Conservation (phyloP, 305 asterid genomes). For the Salvia sclarea region DNA sequence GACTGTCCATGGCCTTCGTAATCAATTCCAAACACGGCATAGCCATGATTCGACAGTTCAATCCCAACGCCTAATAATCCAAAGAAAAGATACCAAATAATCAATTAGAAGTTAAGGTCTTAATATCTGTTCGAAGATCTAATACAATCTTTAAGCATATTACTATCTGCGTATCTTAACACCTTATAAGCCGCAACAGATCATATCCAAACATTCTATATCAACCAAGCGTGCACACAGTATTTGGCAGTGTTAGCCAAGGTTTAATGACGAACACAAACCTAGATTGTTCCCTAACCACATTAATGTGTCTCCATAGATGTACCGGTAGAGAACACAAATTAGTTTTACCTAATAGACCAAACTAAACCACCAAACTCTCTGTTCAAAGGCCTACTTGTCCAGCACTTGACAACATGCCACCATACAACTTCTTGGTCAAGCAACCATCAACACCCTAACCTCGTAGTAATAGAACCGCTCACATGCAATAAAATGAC, state of each 20-base stretch:
- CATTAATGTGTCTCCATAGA: background rate
- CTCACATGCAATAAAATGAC: conserved; percentile 15
- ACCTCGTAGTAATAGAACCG: background rate
- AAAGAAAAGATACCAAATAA: background rate
- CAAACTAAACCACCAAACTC: background rate
- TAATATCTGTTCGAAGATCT: background rate
- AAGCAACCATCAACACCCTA: background rate
- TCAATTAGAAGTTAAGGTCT: background rate
- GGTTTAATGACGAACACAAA: background rate
- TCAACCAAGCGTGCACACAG: background rate
- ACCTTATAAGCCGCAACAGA: background rate
- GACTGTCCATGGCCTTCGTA: conserved; percentile 94
- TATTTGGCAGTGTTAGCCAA: background rate
- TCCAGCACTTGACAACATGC: background rate
- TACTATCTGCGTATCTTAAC: background rate
- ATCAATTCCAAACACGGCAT: conserved; percentile 79
- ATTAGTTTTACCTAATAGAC: conserved; percentile 38
- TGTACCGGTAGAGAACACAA: background rate
- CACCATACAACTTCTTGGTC: conserved; percentile 7
- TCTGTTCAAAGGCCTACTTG: background rate
- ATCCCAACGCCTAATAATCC: conserved; percentile 62
- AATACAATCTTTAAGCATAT: background rate
- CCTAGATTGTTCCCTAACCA: background rate
- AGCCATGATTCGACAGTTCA: conserved; percentile 62
- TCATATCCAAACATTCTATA: background rate